Evolutionary conservation across 2,329 filamentous ascomycete species (phyloP).

Genomic region (Calonectria henricotiae): DNA sequence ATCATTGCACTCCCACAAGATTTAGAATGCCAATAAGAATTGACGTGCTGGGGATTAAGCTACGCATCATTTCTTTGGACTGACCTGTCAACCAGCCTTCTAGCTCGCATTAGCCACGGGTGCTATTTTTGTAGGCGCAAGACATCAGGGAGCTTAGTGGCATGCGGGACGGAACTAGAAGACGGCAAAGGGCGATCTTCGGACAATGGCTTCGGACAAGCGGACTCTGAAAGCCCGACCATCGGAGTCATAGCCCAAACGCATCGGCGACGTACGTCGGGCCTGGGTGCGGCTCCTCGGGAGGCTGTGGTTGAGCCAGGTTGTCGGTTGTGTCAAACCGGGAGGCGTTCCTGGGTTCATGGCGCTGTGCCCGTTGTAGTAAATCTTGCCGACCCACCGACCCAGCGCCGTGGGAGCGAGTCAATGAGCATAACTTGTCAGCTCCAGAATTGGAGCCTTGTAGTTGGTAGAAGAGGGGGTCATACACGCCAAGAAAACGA

Average conservation of each 20-base stretch:
- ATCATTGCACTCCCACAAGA: not conserved
- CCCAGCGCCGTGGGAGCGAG: not conserved
- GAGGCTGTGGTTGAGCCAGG: not conserved
- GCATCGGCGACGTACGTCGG: not conserved
- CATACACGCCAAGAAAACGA: not conserved
- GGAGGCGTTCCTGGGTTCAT: constrained; percentile 7
- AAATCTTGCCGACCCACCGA: constrained; percentile 13
- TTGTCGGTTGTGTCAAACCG: constrained; percentile 1
- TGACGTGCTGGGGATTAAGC: too few species aligned
- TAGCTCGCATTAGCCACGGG: not conserved
- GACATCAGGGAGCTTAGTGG: not conserved
- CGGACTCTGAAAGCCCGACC: not conserved
- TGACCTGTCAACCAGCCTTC: not conserved
- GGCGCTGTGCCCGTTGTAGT: constrained; percentile 13
- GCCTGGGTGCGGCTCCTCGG: constrained; percentile 15
- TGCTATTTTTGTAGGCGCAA: not conserved
- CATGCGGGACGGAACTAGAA: not conserved
- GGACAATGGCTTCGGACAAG: not conserved
- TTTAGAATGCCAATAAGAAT: not conserved
- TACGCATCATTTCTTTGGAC: not conserved
- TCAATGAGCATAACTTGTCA: not conserved
- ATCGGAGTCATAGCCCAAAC: constrained; percentile 9
- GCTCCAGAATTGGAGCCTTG: not conserved
- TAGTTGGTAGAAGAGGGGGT: not conserved
- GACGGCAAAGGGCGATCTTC: not conserved